Evolutionary conservation across 116 monocot genomes (phyloP).

Genomic region (Thalassia testudinum): DNA sequence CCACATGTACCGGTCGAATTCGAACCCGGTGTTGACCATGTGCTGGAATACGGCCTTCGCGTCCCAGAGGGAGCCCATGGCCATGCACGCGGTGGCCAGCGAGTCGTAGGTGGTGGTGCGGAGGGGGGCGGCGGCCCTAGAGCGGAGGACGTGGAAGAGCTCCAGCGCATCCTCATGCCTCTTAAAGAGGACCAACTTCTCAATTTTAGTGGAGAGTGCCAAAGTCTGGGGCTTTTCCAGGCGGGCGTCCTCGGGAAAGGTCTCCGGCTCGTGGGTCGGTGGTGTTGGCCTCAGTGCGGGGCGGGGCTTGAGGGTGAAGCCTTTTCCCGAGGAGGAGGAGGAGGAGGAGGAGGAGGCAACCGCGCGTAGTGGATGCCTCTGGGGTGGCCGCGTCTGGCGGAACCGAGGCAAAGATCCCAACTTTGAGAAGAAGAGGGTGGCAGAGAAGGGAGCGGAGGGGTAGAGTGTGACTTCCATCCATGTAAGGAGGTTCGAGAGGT

Average conservation of each 20-base stretch:
- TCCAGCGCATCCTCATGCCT: constrained; percentile 62
- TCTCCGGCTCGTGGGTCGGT: not conserved
- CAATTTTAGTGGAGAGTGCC: constrained; percentile 25
- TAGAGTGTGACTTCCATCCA: too few relatives aligned
- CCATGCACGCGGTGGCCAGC: constrained; percentile 39
- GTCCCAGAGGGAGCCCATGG: constrained; percentile 22
- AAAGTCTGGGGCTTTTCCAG: not conserved
- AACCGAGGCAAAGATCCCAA: too few relatives aligned
- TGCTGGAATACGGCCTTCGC: constrained; percentile 36
- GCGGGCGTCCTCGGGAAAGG: not conserved
- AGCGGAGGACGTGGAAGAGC: constrained; percentile 44
- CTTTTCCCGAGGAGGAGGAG: not conserved
- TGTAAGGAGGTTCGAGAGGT: not conserved
- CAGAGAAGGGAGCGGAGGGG: too few relatives aligned
- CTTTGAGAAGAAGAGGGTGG: too few relatives aligned
- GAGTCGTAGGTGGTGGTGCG: constrained; percentile 35
- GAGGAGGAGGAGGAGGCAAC: not conserved
- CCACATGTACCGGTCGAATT: constrained; percentile 53
- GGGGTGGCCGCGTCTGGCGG: too few relatives aligned
- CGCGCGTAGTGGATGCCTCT: too few relatives aligned
- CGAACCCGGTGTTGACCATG: constrained; percentile 34
- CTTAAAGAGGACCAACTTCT: constrained; percentile 38
- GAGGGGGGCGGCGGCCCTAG: constrained; percentile 2
- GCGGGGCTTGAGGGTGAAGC: constrained; percentile 29
- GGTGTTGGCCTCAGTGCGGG: constrained; percentile 7